phyloP scores from a whole-genome alignment of 2,329 filamentous ascomycete genomes.

The Davidsoniella virescens region DNA sequence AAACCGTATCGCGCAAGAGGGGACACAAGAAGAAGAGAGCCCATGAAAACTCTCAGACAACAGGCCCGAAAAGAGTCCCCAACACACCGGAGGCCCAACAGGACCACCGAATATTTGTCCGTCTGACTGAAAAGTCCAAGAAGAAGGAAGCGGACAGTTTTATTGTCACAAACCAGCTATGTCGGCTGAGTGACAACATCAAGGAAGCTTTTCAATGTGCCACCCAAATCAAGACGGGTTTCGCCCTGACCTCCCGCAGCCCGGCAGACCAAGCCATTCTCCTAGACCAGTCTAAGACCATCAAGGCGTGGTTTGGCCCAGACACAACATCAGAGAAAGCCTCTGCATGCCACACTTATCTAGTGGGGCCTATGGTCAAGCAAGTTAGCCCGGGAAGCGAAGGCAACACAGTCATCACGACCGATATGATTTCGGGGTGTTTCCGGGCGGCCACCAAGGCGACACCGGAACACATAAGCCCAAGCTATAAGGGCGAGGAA shows the following conservation, averaged over 20 bases:
- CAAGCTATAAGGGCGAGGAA: background rate
- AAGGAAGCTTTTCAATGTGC: too few relatives aligned
- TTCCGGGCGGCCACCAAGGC: background rate
- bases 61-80: too few relatives aligned
- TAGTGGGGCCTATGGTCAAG: background rate
- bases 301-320: background rate
- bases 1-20: too few relatives aligned
- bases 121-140: too few relatives aligned
- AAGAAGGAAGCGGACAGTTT: too few relatives aligned
- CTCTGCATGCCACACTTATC: background rate
- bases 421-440: background rate
- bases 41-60: too few relatives aligned
- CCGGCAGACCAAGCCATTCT: background rate
- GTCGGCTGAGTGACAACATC: too few relatives aligned
- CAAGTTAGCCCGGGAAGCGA: background rate
- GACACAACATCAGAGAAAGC: background rate
- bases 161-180: too few relatives aligned
- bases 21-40: too few relatives aligned
- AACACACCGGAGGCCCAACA: too few relatives aligned
- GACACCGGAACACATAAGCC: background rate
- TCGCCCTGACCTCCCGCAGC: background rate
- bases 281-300: background rate
- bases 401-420: background rate
- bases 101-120: too few relatives aligned
- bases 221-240: background rate